These are phyloP conservation scores for Colletotrichum orchidophilum DNA, from an alignment of 2,329 filamentous ascomycete genomes.

Conservation along the genomic window DNA sequence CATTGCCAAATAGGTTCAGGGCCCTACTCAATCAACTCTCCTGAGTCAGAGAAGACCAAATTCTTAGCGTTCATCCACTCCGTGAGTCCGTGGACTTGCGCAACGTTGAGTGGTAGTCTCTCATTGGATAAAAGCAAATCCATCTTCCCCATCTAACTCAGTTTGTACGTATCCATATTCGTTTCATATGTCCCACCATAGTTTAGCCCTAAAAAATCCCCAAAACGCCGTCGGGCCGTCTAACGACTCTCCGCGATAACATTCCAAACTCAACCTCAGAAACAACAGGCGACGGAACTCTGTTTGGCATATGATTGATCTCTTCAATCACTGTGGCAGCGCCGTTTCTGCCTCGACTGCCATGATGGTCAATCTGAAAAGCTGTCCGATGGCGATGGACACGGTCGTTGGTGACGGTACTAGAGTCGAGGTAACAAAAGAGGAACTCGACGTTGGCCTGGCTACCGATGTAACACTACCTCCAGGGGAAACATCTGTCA, in stretches of 20 bases:
- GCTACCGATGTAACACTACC: neutral
- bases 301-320: neutral
- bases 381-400: neutral
- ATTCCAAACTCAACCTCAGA: neutral
- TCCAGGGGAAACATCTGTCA: neutral
- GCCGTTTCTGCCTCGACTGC: neutral
- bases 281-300: neutral
- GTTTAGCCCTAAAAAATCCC: neutral
- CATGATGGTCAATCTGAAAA: neutral
- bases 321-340: neutral
- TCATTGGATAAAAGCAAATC: neutral
- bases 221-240: neutral
- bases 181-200: neutral
- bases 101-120: neutral
- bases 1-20: too few species aligned
- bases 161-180: neutral
- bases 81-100: neutral
- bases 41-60: neutral
- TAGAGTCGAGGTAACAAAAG: neutral
- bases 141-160: neutral
- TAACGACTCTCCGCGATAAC: neutral
- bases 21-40: neutral
- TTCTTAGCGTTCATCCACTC: neutral
- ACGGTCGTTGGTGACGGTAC: neutral
- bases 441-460: neutral